Conservation (phyloP, 2,329 filamentous ascomycete genomes). For the Xylaria multiplex region DNA sequence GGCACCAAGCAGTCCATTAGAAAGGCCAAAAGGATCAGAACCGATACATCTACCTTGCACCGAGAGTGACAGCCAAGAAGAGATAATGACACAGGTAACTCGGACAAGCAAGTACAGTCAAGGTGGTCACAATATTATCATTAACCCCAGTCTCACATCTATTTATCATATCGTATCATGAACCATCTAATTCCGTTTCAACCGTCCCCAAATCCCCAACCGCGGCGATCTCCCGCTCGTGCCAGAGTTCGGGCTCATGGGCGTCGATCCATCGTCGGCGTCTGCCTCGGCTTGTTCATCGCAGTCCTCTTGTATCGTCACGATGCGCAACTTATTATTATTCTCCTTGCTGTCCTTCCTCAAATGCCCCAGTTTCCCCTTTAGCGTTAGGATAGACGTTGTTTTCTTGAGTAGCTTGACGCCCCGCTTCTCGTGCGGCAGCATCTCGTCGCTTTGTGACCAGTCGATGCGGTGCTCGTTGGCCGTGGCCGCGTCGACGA, state of each 20-base stretch:
- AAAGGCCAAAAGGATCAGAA: neutral
- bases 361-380: slow-evolving; percentile 51
- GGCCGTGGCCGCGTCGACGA: slow-evolving; percentile 41
- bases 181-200: slow-evolving; percentile 23
- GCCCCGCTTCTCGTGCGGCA: slow-evolving; percentile 30
- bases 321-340: slow-evolving; percentile 39
- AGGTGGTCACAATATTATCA: slow-evolving; percentile 3
- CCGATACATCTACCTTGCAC: no score
- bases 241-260: slow-evolving; percentile 32
- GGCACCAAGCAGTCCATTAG: neutral
- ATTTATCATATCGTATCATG: neutral
- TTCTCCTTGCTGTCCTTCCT: slow-evolving; percentile 45
- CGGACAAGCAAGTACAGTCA: no score
- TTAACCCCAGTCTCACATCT: slow-evolving; percentile 5
- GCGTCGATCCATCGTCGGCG: slow-evolving; percentile 34
- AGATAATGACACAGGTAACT: no score
- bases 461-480: slow-evolving; percentile 62
- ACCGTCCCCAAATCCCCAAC: slow-evolving; percentile 26
- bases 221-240: slow-evolving; percentile 20
- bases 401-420: slow-evolving; percentile 52
- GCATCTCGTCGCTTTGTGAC: slow-evolving; percentile 65
- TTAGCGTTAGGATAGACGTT: slow-evolving; percentile 62
- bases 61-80: no score
- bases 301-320: slow-evolving; percentile 27
- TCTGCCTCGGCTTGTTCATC: slow-evolving; percentile 31